Percentiles rank a stretch among this genome's conserved stretches.
Evolutionary conservation across 805 yeast genomes (phyloP).

Genomic region (Candida oleophila): DNA sequence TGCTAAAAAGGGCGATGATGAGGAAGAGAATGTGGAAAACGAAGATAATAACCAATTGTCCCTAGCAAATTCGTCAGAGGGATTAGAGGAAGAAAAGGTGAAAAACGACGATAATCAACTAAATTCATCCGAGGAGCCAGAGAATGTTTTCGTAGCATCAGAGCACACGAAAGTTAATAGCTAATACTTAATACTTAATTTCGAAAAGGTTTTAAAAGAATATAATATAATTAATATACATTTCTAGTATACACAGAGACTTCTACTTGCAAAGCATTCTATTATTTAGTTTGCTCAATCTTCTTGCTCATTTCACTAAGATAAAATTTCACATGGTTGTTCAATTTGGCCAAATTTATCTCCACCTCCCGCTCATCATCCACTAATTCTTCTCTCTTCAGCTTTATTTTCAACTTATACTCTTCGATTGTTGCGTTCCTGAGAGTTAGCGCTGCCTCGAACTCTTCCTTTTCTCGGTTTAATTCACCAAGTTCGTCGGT

Average conservation of each 20-base stretch:
- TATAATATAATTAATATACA: conserved; percentile 1
- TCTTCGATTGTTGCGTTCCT: conserved; percentile 47
- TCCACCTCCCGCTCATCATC: conserved; percentile 53
- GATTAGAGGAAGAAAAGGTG: neutral
- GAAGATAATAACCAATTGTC: too few relatives aligned
- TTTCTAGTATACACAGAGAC: neutral
- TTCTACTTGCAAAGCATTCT: neutral
- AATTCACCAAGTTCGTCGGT: conserved; percentile 47
- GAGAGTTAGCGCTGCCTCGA: conserved; percentile 48
- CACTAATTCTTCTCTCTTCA: conserved; percentile 43
- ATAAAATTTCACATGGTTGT: conserved; percentile 55
- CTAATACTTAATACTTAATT: too few relatives aligned
- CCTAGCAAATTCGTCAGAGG: neutral
- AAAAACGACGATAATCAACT: neutral
- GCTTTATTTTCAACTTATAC: conserved; percentile 41
- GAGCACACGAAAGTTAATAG: too few relatives aligned
- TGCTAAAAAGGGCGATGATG: conserved; percentile 11
- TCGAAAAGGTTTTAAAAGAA: too few relatives aligned
- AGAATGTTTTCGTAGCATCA: too few relatives aligned
- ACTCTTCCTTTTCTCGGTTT: conserved; percentile 46
- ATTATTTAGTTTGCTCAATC: conserved; percentile 9
- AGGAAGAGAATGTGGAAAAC: neutral
- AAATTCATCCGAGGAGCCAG: too few relatives aligned
- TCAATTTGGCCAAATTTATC: conserved; percentile 52
- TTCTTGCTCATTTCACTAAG: conserved; percentile 48